Base-by-base conservation (phyloP, 2,329 filamentous ascomycete genomes). In the Ambrosiella cleistominuta region DNA sequence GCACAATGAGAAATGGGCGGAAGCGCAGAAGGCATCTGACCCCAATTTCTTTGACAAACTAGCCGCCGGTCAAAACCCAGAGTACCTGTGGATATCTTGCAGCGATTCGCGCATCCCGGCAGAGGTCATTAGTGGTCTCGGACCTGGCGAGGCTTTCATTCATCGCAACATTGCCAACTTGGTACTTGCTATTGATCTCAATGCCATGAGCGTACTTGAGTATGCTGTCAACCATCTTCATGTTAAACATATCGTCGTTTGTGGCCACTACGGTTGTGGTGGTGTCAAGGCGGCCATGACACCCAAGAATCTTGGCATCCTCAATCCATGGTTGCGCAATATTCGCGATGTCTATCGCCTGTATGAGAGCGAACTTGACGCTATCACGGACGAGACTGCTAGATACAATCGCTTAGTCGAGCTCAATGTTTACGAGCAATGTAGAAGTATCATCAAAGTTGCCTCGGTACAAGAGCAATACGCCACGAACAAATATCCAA, bases 81-180 rank as follows among this genome's bases (percentile, higher is more conserved):
- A 86, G 65, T 86, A 86, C 69, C 77, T 87, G 57, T 95, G 88
- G 87, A 87, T 95, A 66, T 89, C 90, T 54, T 96, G 89, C 76
- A 85, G 85, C 70, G 89, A 95, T 75, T 88, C 83, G 45, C 86
- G 90, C 63, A 87, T 91, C 67, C 90, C 90, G n/a, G 89, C 91
- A 65, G 91, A 90, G 66, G 86, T 86, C 66, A 82, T 96, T 68
- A 82, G 88, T 52, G 84, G 86, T 63, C 79, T 91, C 59, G 76
- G 85, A 66, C 87, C 89, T n/a, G 89, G 89, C 64, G 88, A 95
- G 71, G 85, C 91, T 65, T 96, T 95, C 70, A 85, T 94, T 64
- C 88, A 95, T 76, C 86, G 90, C 71, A 95, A 96, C 74, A 95
- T 95, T 70, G 89, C 88, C 72, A 95, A 95, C 75, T 77, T 94